Evolutionary conservation across 345 rosid genomes (phyloP).

Genomic region (Sapria himalayana): DNA sequence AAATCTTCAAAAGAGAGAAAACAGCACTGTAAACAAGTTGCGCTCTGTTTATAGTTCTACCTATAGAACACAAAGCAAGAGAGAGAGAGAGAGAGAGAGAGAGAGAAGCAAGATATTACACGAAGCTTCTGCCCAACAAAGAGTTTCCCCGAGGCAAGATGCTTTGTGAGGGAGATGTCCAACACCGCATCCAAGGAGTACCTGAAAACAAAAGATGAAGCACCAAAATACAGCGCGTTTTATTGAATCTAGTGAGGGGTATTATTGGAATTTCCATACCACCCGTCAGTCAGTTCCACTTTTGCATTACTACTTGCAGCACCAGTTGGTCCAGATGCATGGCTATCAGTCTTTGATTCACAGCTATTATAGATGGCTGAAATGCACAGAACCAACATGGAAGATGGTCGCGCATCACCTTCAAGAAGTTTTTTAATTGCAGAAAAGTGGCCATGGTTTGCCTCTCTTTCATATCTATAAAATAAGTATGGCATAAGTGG

Average conservation of each 20-base stretch:
- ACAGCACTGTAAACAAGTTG: conserved; percentile 11
- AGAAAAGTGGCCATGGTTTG: conserved; percentile 73
- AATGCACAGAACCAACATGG: conserved; percentile 59
- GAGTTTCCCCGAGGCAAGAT: conserved; percentile 45
- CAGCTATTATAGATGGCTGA: conserved; percentile 25
- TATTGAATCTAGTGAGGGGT: neutral
- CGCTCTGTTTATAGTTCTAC: conserved; percentile 1
- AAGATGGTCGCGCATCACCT: conserved; percentile 64
- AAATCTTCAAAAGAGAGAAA: conserved; percentile 32
- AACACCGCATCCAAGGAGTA: conserved; percentile 53
- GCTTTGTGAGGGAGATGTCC: conserved; percentile 41
- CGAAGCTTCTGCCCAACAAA: conserved; percentile 86
- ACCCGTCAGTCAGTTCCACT: conserved; percentile 83
- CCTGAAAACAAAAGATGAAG: conserved; percentile 26
- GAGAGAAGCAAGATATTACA: conserved; percentile 20
- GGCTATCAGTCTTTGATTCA: conserved; percentile 15
- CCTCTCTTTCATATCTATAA: conserved; percentile 83
- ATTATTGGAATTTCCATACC: conserved; percentile 30
- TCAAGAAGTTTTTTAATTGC: conserved; percentile 72
- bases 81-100: conserved; percentile 1
- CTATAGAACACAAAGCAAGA: neutral
- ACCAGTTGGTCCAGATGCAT: conserved; percentile 14
- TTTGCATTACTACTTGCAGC: conserved; percentile 20
- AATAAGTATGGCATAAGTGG: conserved; percentile 8
- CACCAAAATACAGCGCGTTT: conserved; percentile 6